Conservation (phyloP, 2,329 filamentous ascomycete genomes). For the Sphaerulina populicola region DNA sequence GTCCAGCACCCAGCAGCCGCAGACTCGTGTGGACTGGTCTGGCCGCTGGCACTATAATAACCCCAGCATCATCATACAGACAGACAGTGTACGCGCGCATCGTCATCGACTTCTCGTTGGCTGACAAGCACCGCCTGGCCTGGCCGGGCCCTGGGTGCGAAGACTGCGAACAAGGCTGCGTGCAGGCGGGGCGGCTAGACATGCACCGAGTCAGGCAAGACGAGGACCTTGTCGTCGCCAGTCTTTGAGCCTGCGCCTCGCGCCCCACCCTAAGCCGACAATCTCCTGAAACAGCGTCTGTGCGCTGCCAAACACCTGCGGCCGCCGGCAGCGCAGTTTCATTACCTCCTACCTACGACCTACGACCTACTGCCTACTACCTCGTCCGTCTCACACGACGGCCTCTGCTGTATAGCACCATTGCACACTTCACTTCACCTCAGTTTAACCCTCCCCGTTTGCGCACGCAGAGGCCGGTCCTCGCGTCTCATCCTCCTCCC, state of each 20-base stretch:
- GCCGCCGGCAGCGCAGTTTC: not conserved
- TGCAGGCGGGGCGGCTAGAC: constrained; percentile 1
- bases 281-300: not conserved
- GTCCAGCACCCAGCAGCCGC: too few relatives aligned
- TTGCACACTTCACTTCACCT: constrained; percentile 9
- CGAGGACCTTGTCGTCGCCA: not conserved
- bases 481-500: constrained; percentile 7
- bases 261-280: not conserved
- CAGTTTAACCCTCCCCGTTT: constrained; percentile 7
- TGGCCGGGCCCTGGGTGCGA: too few relatives aligned
- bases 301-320: not conserved
- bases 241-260: not conserved
- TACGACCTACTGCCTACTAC: too few relatives aligned
- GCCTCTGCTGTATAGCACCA: constrained; percentile 1
- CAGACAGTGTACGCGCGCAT: too few relatives aligned
- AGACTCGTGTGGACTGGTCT: too few relatives aligned
- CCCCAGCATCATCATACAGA: too few relatives aligned
- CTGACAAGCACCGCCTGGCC: not conserved
- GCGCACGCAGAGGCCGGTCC: constrained; percentile 20
- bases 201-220: not conserved
- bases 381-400: constrained; percentile 1
- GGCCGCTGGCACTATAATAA: too few relatives aligned
- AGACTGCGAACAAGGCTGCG: not conserved
- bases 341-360: too few relatives aligned
- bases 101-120: not conserved